Evolutionary conservation across 768 basidiomycete genomes (phyloP).

Genomic region (Cubamyces sp.): DNA sequence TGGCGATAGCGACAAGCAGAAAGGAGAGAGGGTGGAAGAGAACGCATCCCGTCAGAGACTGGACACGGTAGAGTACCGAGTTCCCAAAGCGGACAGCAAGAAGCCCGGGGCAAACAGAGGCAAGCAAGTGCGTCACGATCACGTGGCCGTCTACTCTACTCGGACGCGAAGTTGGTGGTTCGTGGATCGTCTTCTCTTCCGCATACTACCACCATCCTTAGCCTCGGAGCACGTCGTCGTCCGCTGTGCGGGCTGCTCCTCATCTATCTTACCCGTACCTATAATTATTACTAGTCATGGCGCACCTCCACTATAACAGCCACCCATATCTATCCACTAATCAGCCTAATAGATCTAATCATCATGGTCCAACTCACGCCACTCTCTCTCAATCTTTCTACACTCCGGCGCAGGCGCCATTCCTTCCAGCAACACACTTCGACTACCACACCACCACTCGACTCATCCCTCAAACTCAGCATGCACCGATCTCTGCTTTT

Average conservation of each 20-base stretch:
- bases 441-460: conserved; percentile 1
- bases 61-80: conserved; percentile 20
- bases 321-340: conserved; percentile 23
- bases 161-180: conserved; percentile 16
- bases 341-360: conserved; percentile 9
- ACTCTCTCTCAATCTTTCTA: conserved; percentile 16
- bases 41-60: conserved; percentile 9
- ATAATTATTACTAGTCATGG: conserved; percentile 22
- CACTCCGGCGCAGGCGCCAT: conserved; percentile 28
- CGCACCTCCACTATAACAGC: conserved; percentile 27
- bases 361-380: conserved; percentile 3
- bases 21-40: conserved; percentile 4
- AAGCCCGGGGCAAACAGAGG: not conserved
- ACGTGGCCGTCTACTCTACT: not conserved
- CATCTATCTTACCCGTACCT: not conserved
- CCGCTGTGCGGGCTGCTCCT: conserved; percentile 18
- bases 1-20: not conserved
- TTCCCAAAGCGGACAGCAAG: conserved; percentile 19
- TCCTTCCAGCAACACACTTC: conserved; percentile 1
- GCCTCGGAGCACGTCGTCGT: not conserved
- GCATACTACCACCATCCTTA: conserved; percentile 3
- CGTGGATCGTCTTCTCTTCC: not conserved
- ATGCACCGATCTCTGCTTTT: not conserved
- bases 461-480: not conserved
- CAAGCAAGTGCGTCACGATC: conserved; percentile 8